Percentiles rank a stretch among this genome's conserved stretches.
Conservation (phyloP, 805 yeast genomes). For the Cyberlindnera saturnus region DNA sequence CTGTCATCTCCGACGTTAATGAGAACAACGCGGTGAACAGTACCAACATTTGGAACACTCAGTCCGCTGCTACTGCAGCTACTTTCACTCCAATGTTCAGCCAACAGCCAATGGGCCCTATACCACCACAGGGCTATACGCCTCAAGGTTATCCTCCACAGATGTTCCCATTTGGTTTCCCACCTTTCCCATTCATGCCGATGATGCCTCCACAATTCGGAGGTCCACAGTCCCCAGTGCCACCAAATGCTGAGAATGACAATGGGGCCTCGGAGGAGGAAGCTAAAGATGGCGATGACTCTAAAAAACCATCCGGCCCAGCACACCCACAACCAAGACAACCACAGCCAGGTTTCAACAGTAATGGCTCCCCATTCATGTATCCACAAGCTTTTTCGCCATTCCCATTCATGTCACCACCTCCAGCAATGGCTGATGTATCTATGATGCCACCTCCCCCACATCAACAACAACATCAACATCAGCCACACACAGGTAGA, state of each 20-base stretch:
- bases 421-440: constrained; percentile 3
- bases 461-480: neutral
- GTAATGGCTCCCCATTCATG: constrained; percentile 13
- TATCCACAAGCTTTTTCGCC: constrained; percentile 26
- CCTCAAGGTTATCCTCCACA: constrained; percentile 13
- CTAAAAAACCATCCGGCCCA: constrained; percentile 1
- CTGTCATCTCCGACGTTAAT: constrained; percentile 25
- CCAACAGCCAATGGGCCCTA: constrained; percentile 14
- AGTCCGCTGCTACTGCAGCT: constrained; percentile 54
- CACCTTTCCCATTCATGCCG: constrained; percentile 31
- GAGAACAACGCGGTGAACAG: constrained; percentile 13
- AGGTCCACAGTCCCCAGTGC: constrained; percentile 12
- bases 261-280: neutral
- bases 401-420: constrained; percentile 22
- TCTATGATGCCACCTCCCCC: constrained; percentile 6
- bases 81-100: constrained; percentile 46
- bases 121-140: constrained; percentile 3
- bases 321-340: constrained; percentile 18
- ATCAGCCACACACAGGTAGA: constrained; percentile 5
- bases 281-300: neutral
- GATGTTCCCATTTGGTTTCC: constrained; percentile 31
- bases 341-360: constrained; percentile 12
- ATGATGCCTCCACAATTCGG: constrained; percentile 22
- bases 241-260: neutral
- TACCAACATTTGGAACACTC: constrained; percentile 58